Conservation (phyloP, 2,329 filamentous ascomycete genomes). For the Sporothrix variecibatus region DNA sequence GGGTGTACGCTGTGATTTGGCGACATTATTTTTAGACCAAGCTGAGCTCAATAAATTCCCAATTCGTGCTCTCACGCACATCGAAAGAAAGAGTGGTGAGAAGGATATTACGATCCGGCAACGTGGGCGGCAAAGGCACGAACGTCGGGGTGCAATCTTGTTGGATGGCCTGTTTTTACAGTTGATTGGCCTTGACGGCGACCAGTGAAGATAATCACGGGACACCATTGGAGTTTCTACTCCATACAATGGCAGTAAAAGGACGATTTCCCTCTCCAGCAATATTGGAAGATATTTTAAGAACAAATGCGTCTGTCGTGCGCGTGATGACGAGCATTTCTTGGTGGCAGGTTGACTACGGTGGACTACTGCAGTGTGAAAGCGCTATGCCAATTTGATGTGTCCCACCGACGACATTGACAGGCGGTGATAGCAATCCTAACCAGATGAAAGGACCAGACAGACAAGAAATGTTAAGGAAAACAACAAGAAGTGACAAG, state of each 20-base stretch:
- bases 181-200: background rate
- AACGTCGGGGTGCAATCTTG: background rate
- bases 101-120: background rate
- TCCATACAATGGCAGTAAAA: background rate
- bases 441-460: background rate
- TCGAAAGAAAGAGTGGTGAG: background rate
- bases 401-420: background rate
- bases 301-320: background rate
- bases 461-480: background rate
- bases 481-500: background rate
- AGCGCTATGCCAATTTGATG: background rate
- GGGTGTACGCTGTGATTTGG: background rate
- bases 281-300: background rate
- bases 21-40: background rate
- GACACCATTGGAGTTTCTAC: background rate
- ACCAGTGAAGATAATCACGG: background rate
- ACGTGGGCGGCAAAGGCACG: background rate
- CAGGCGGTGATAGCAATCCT: background rate
- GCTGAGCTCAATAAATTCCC: background rate
- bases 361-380: constrained; percentile 8
- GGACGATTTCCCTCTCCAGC: background rate
- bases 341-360: background rate
- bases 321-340: background rate
- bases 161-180: background rate
- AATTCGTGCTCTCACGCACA: background rate